Evolutionary conservation across 192 early-diverging fungal species (phyloP).

Genomic region (Obelidium mucronatum): DNA sequence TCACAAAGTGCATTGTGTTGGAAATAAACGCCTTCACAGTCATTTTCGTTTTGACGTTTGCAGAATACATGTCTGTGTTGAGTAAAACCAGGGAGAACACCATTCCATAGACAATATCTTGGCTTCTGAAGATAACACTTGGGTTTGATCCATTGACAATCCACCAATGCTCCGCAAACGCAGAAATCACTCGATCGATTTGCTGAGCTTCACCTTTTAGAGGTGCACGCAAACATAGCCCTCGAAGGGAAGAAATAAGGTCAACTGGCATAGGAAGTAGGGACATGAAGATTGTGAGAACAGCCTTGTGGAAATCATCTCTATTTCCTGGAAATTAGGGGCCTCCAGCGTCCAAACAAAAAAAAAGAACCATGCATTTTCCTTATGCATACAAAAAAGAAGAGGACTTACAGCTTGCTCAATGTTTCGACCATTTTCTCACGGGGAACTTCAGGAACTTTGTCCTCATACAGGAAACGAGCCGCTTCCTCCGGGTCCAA

Average conservation of each 20-base stretch:
- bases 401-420: too few species aligned
- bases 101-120: slow-evolving; percentile 87
- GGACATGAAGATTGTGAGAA: slow-evolving; percentile 76
- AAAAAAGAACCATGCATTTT: too few species aligned
- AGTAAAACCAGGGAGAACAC: slow-evolving; percentile 86
- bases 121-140: slow-evolving; percentile 46
- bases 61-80: slow-evolving; percentile 93
- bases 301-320: slow-evolving; percentile 54
- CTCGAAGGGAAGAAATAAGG: slow-evolving; percentile 83
- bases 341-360: too few species aligned
- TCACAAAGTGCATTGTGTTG: slow-evolving; percentile 42
- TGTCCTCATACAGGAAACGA: too few species aligned
- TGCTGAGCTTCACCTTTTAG: slow-evolving; percentile 93
- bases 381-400: too few species aligned
- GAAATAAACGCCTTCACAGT: slow-evolving; percentile 58
- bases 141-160: slow-evolving; percentile 34
- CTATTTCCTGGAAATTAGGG: not conserved
- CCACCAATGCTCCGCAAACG: slow-evolving; percentile 83
- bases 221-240: slow-evolving; percentile 77
- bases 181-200: slow-evolving; percentile 88
- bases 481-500: too few species aligned
- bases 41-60: slow-evolving; percentile 70
- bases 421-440: too few species aligned
- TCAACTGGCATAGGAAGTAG: slow-evolving; percentile 74
- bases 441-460: too few species aligned